These are phyloP conservation scores for Phycomyces nitens DNA, from an alignment of 192 early-diverging fungal species.

Conservation along the genomic window DNA sequence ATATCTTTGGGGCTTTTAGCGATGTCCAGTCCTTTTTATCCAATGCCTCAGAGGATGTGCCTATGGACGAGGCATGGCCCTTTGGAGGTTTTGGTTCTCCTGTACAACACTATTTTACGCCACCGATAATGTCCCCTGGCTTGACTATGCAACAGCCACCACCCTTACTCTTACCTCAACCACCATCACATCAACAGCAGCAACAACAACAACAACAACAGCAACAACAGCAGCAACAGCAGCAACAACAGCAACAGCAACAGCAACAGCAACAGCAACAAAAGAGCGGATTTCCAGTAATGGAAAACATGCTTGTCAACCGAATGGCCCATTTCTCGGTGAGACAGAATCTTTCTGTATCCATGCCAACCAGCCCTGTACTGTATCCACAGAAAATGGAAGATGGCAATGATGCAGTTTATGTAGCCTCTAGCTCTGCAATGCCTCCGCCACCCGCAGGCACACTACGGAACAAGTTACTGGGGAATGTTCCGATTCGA, in stretches of 20 bases:
- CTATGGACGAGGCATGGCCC: not conserved
- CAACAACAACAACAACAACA: not conserved
- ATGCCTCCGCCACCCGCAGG: constrained; percentile 18
- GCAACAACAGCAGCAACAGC: not conserved
- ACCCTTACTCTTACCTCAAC: not conserved
- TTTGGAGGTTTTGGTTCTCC: constrained; percentile 1
- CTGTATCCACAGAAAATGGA: not conserved
- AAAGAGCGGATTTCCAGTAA: not conserved
- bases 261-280: constrained; percentile 10
- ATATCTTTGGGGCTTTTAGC: constrained; percentile 30
- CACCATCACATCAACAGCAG: not conserved
- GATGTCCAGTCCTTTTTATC: constrained; percentile 30
- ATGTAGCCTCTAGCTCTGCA: constrained; percentile 2
- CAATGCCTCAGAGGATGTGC: not conserved
- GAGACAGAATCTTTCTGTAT: not conserved
- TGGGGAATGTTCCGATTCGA: constrained; percentile 6
- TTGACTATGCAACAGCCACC: not conserved
- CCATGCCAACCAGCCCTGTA: not conserved
- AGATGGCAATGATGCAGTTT: constrained; percentile 14
- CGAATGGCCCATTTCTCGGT: not conserved
- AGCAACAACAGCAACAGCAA: not conserved
- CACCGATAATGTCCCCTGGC: not conserved
- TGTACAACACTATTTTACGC: not conserved
- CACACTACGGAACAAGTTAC: constrained; percentile 17
- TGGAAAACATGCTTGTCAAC: not conserved